Evolutionary conservation across 169 alveolate species (phyloP).

Genomic region (Eimeria brunetti): DNA sequence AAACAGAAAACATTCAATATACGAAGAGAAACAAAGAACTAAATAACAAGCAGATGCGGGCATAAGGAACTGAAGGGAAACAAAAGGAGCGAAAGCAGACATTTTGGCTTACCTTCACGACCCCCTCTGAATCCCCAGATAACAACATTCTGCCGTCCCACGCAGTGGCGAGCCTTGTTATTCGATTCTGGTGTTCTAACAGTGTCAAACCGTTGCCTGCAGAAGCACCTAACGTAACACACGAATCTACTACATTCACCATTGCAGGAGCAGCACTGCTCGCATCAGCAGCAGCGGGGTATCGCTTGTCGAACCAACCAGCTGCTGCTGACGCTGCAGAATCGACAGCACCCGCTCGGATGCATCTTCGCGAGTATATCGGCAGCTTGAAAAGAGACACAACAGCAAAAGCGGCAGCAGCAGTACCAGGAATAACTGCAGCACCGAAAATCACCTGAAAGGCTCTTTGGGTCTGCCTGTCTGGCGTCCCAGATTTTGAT

Average conservation of each 20-base stretch:
- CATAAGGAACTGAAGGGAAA: neutral
- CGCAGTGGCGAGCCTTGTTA: constrained; percentile 72
- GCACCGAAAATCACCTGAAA: constrained; percentile 24
- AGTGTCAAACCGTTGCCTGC: constrained; percentile 74
- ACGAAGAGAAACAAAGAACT: neutral
- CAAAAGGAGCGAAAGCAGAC: neutral
- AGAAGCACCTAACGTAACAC: neutral
- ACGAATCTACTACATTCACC: neutral
- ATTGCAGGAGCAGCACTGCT: neutral
- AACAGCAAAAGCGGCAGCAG: constrained; percentile 22
- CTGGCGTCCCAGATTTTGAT: constrained; percentile 75
- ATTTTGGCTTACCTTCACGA: constrained; percentile 63
- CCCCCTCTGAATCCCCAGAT: constrained; percentile 78
- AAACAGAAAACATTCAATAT: neutral
- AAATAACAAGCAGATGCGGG: neutral
- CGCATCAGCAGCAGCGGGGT: constrained; percentile 21
- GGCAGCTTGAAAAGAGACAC: constrained; percentile 1
- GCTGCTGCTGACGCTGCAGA: neutral
- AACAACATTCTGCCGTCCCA: constrained; percentile 74
- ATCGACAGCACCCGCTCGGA: neutral
- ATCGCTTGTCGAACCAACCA: neutral
- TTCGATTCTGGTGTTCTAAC: constrained; percentile 75
- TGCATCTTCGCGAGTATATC: neutral
- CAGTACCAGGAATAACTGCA: neutral
- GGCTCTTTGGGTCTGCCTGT: constrained; percentile 49